Base-by-base conservation (phyloP, 805 yeast species). In the Candida nemodendra region DNA sequence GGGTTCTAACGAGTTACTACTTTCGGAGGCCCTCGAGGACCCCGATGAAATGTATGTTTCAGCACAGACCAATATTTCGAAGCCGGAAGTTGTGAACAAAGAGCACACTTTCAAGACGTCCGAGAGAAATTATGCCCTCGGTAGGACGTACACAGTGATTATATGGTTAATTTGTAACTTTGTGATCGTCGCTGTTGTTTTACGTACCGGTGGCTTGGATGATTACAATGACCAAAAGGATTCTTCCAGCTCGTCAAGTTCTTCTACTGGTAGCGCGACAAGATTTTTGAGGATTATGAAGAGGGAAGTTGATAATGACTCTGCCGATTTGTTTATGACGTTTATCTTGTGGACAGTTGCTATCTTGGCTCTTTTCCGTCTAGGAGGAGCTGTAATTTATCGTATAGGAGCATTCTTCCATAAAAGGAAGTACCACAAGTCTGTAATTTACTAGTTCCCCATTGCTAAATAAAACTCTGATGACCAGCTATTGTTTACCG, bases 311-410 rank as follows among this genome's bases (percentile, higher is more conserved):
- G 47, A 50, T 18, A 33, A 32, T 26, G 21, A 45, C 14, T 42
- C 51, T n/a, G 47, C 61, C 2, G 48, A 44, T 36, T 66, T 76
- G 2, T 91, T 90, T 57, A 76, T 91, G 68, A 76, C 89, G 9
- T 85, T 90, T 26, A 80, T 91, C 30, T 69, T 91, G 48, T 91
- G 98, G 97, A 69, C 86, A 18, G 97, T 91, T 32, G 96, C 96
- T 1, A 83, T 77, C 4, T 71, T 87, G 63, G 96, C 97, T 1
- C 72, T 81, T 5, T 78, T 86, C 56, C 71, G 97, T 46, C 79
- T 89, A 45, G 36, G 79, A 21, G 96, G 97, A 2, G 79, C 93
- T 44, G 54, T 76, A 1, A 56, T 75, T 38, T 90, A 78, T 42
- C 41, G 64, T 13, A 31, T 61, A 13, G 48, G 49, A 11, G 41